These are phyloP conservation scores for Aspergillus proliferans DNA, from an alignment of 2,329 filamentous ascomycete genomes.

Conservation along the genomic window DNA sequence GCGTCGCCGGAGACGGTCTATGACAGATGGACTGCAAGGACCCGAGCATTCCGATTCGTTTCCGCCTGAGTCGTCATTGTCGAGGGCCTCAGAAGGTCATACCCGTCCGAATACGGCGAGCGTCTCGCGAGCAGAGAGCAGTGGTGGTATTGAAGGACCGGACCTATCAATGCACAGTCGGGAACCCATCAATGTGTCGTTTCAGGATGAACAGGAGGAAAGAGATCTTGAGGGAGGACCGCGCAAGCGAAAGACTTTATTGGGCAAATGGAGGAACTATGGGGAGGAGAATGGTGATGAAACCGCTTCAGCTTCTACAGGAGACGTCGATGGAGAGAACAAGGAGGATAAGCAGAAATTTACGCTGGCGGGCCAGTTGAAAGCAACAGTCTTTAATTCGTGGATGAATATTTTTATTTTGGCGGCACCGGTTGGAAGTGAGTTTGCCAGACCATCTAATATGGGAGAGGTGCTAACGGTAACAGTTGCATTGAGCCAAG, in stretches of 20 bases:
- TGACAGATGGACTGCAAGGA: conserved; percentile 17
- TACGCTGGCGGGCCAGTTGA: conserved; percentile 38
- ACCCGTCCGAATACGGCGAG: conserved; percentile 3
- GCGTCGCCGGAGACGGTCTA: conserved; percentile 16
- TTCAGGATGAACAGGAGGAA: conserved; percentile 7
- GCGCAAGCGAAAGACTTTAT: conserved; percentile 20
- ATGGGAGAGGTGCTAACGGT: conserved; percentile 3
- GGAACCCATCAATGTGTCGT: conserved; percentile 26
- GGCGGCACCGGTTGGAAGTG: conserved; percentile 67
- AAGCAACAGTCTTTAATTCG: conserved; percentile 69
- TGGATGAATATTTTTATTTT: conserved; percentile 82
- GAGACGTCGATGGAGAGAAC: neutral
- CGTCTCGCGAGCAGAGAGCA: conserved; percentile 5
- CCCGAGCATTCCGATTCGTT: conserved; percentile 21
- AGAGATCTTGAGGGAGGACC: conserved; percentile 11
- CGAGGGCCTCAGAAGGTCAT: conserved; percentile 10
- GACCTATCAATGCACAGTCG: conserved; percentile 23
- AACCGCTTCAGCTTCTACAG: neutral
- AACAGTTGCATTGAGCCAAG: conserved; percentile 61
- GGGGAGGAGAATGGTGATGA: conserved; percentile 8
- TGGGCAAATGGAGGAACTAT: conserved; percentile 12
- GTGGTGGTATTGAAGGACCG: conserved; percentile 9
- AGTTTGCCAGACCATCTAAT: conserved; percentile 4
- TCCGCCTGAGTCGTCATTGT: conserved; percentile 15
- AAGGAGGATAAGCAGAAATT: conserved; percentile 25